These are phyloP conservation scores for Marasmius fiardii DNA, from an alignment of 1,284 basidiomycete species.

Conservation along the genomic window DNA sequence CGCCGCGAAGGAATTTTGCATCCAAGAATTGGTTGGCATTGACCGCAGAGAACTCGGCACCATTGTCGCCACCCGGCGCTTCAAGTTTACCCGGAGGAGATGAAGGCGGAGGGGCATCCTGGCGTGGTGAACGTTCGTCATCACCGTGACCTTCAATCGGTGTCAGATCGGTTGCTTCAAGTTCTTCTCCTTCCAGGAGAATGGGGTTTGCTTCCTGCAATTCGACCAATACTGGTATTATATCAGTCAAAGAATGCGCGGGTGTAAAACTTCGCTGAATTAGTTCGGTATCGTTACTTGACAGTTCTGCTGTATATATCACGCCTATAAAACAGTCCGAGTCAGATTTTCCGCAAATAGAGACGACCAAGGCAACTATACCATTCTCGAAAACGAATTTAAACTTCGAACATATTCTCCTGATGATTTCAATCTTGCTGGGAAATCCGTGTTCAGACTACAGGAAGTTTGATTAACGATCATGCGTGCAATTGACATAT, in stretches of 20 bases:
- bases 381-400: constrained; percentile 8
- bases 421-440: constrained; percentile 5
- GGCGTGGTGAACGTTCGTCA: too few relatives aligned
- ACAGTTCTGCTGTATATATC: background rate
- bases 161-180: too few relatives aligned
- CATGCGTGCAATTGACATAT: too few relatives aligned
- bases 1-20: constrained; percentile 52
- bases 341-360: background rate
- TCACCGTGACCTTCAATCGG: too few relatives aligned
- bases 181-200: too few relatives aligned
- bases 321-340: background rate
- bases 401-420: constrained; percentile 6
- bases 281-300: too few relatives aligned
- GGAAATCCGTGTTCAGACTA: constrained; percentile 4
- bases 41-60: constrained; percentile 15
- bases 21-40: constrained; percentile 60
- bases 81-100: constrained; percentile 12
- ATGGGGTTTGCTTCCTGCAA: too few relatives aligned
- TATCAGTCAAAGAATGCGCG: too few relatives aligned
- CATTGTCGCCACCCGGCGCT: background rate
- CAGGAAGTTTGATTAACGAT: background rate
- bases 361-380: background rate
- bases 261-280: too few relatives aligned
- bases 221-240: too few relatives aligned
- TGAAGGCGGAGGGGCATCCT: too few relatives aligned